Evolutionary conservation across 805 yeast species (phyloP), one percentile per base, ranked within the genome.

Genomic region (Maudiozyma saulgeensis): DNA sequence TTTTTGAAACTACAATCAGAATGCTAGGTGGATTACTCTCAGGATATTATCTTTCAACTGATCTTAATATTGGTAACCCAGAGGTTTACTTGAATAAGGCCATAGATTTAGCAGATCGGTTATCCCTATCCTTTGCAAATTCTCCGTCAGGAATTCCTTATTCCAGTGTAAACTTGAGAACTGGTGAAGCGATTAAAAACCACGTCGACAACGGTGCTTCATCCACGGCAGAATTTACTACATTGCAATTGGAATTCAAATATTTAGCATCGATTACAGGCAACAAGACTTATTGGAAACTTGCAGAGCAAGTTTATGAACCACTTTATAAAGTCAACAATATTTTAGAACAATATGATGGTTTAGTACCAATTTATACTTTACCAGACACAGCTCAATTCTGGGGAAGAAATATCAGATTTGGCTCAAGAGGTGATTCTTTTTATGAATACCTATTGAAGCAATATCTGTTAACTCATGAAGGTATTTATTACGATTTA

Each of bases 11-110:
- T n/a, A 87, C 97, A 6, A 89, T 87, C 54, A 75, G 96, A 62
- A 87, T 90, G 95, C 70, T 90, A 25, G 97, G 97, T 42, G 97
- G 97, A 0, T 71, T 90, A n/a, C 68, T 90, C 45, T 83, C 96
- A 2, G 95, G 96, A 0, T 79, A 78, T 60, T 82, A 86, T 55
- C 9, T 40, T 4, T 76, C 90, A 1, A 69, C 74, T 13, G 90
- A 85, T 56, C 43, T 60, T 8, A 37, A 50, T 4, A 45, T 61
- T 4, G 67, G 66, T 4, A 56, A 57, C 21, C 44, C 49, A 7
- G 26, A 41, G 4, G 51, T 85, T 48, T 87, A 81, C 59, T 70
- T 88, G 48, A 87, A 86, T 53, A 82, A 82, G 60, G 96, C 96
- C 1, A 78, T 75, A 8, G 86, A 82, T 58, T 74, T 89, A 55